Evolutionary conservation across 495 filamentous ascomycete genomes (phyloP), one percentile per base, ranked within the genome.

Genomic region (Penicillium verhagenii): DNA sequence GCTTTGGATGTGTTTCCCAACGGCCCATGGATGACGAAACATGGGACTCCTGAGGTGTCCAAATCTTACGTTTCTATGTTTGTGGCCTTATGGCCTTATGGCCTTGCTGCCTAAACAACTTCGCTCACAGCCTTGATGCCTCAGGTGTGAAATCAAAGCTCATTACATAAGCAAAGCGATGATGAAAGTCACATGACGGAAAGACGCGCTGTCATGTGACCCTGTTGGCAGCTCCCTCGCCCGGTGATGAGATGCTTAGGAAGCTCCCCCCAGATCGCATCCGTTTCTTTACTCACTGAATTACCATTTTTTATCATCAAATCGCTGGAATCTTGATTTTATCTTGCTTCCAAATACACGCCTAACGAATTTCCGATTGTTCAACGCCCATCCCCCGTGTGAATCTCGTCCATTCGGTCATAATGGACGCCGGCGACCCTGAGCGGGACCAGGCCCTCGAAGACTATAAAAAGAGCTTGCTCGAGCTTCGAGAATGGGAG

Each of bases 401-500:
- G 47, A 49, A 50, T 47, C 25, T 33, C 42, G 33, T 35, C 40
- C 33, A 53, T 48, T 53, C 54, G 35, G 54, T 56, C 71, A 72
- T 56, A 44, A 82, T 82, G 79, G 73, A 76, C 70, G 74, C 71
- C 59, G 61, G 67, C 59, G 79, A 82, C 59, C 77, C 79, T 50
- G 92, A 96, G 80, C 82, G 92, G 66, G 79, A 88, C 49, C 83
- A 89, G 68, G 88, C 92, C 65, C 85, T 97, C 61, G 82, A 91
- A 57, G 84, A 90, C 44, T 96, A 92, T 84, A 94, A 93, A 79
- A 82, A 80, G 54, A 96, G 94, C 81, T 84, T 99, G 51, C 77
- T 97, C 68, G 94, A 99, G 71, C 92, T 95, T 52, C 86, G 94
- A 73, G 95, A 99, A 80, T 97, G 91, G 90, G 95, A 99, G 71